Conservation (phyloP, 768 basidiomycete genomes). For the Boletus reticulatus region DNA sequence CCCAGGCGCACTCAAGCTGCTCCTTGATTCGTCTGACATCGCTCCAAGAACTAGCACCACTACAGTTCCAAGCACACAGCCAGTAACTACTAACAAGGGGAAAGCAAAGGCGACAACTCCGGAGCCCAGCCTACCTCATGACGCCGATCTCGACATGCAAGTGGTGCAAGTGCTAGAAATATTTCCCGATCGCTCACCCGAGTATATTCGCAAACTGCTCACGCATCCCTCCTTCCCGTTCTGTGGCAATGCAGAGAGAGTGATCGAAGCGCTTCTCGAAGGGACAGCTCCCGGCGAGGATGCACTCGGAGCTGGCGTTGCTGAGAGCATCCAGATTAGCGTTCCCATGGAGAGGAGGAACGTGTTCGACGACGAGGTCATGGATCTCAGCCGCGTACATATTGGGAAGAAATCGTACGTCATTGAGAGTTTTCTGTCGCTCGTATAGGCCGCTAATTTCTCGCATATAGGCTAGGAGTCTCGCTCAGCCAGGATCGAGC, state of each 20-base stretch:
- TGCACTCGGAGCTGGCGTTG: constrained; percentile 19
- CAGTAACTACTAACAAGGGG: constrained; percentile 29
- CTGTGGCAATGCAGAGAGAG: constrained; percentile 53
- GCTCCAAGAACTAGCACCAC: constrained; percentile 23
- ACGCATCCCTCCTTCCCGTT: constrained; percentile 45
- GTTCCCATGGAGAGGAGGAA: constrained; percentile 55
- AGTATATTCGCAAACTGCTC: constrained; percentile 61
- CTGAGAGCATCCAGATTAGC: neutral
- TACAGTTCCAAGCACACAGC: constrained; percentile 34
- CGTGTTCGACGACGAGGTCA: constrained; percentile 67
- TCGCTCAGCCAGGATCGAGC: constrained; percentile 52
- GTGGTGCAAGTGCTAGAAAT: constrained; percentile 75
- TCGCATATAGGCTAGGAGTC: constrained; percentile 39
- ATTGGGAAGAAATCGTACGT: constrained; percentile 66
- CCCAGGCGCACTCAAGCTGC: constrained; percentile 59
- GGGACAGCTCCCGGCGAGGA: constrained; percentile 55
- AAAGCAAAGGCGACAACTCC: constrained; percentile 39
- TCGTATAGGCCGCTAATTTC: constrained; percentile 4
- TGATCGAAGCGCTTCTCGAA: constrained; percentile 73
- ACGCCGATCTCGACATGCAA: constrained; percentile 52
- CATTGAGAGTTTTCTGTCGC: neutral
- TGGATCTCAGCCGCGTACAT: constrained; percentile 60
- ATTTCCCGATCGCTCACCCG: constrained; percentile 56
- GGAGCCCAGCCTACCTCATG: constrained; percentile 15
- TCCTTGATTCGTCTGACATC: constrained; percentile 60